Percentiles rank a stretch among this genome's conserved stretches.
These are phyloP conservation scores for Paraphaeosphaeria minitans DNA, from an alignment of 2,329 filamentous ascomycete genomes.

Conservation along the genomic window DNA sequence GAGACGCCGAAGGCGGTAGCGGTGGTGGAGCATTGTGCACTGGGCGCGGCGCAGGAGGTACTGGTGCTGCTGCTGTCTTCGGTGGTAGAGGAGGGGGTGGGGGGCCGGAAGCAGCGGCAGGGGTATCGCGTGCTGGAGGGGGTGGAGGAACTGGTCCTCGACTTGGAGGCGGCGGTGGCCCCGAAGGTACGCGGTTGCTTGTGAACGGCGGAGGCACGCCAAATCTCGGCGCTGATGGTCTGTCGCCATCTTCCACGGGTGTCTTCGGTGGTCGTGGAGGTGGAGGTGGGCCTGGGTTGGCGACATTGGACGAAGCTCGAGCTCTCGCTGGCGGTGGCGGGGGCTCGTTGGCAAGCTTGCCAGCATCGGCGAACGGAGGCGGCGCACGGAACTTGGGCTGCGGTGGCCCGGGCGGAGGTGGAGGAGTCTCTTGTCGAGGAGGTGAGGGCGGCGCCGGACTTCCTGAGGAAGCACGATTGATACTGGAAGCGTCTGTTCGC, in stretches of 20 bases:
- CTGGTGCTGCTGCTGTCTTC: conserved; percentile 48
- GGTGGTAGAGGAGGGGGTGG: conserved; percentile 44
- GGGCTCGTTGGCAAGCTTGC: conserved; percentile 72
- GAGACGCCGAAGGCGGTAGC: conserved; percentile 34
- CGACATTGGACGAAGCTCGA: conserved; percentile 55
- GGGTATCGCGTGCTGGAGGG: conserved; percentile 51
- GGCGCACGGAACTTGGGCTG: conserved; percentile 80
- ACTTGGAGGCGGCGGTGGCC: conserved; percentile 76
- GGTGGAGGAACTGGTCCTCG: conserved; percentile 69
- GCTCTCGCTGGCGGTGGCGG: conserved; percentile 54
- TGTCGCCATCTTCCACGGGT: conserved; percentile 65
- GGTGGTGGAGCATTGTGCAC: conserved; percentile 38
- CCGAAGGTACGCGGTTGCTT: conserved; percentile 63
- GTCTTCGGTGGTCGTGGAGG: conserved; percentile 62
- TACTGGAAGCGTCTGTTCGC: conserved; percentile 46
- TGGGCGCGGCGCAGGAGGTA: conserved; percentile 65
- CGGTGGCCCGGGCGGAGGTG: conserved; percentile 65
- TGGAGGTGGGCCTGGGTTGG: conserved; percentile 66
- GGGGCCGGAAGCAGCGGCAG: conserved; percentile 41
- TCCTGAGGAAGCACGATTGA: conserved; percentile 52
- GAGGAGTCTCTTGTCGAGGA: conserved; percentile 73
- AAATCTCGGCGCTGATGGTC: conserved; percentile 64
- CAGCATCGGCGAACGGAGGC: conserved; percentile 86
- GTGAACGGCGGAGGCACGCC: conserved; percentile 80
- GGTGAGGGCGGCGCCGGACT: conserved; percentile 65